A percentile compares a stretch with the other conserved stretches of the same genome.
phyloP scores from a whole-genome alignment of 169 alveolate genomes.

The Plasmodium gonderi region DNA sequence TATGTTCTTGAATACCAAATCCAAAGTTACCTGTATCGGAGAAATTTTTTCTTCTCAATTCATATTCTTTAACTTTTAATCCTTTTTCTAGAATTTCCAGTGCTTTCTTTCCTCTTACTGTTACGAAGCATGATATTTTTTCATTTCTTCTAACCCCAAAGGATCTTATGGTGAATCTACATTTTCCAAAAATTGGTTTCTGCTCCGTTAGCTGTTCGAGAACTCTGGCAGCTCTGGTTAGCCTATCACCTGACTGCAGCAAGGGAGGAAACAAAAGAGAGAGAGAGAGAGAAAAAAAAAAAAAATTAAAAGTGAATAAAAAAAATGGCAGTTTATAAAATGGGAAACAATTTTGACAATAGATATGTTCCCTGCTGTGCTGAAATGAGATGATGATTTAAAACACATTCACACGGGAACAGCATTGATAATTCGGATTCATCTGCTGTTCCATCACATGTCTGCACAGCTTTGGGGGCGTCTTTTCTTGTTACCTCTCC shows the following conservation, averaged over 20 bases:
- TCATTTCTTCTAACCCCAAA: conserved; percentile 99
- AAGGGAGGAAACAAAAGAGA: background rate
- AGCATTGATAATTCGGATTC: too few relatives aligned
- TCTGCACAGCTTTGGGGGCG: background rate
- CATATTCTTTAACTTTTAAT: conserved; percentile 99
- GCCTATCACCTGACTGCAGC: conserved; percentile 96
- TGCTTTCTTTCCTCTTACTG: conserved; percentile 99
- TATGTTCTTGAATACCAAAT: conserved; percentile 99
- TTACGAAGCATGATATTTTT: conserved; percentile 98
- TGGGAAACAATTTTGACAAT: background rate
- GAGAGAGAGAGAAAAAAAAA: too few relatives aligned
- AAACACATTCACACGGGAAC: too few relatives aligned
- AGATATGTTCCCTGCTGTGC: too few relatives aligned
- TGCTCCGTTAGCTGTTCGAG: conserved; percentile 98
- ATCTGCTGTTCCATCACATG: background rate
- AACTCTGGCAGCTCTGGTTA: conserved; percentile 99
- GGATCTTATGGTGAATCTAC: conserved; percentile 97
- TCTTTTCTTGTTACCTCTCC: conserved; percentile 93
- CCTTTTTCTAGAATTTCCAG: conserved; percentile 98
- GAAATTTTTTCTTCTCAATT: conserved; percentile 96
- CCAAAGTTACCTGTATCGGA: conserved; percentile 99
- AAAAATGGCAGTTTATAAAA: background rate
- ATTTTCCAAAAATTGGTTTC: conserved; percentile 97
- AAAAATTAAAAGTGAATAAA: background rate
- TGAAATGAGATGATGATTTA: too few relatives aligned